phyloP scores from a whole-genome alignment of 768 basidiomycete species.

The Podaxis mareebaensis region DNA sequence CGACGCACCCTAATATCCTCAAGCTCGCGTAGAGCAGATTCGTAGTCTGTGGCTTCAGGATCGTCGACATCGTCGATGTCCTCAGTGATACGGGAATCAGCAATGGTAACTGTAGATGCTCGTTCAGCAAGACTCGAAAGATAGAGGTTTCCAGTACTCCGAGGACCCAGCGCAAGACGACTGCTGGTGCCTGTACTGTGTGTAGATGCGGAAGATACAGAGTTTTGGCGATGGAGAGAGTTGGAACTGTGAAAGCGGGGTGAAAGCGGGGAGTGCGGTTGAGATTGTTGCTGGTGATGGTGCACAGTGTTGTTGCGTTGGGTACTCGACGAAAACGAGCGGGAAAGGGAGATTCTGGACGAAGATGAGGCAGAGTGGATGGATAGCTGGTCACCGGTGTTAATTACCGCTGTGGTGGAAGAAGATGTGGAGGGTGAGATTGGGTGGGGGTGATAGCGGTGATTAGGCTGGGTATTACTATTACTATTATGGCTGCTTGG shows the following conservation, averaged over 20 bases:
- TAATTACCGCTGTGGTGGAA: not conserved
- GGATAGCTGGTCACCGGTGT: slow-evolving; percentile 40
- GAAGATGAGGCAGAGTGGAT: slow-evolving; percentile 42
- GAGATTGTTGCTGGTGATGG: slow-evolving; percentile 12
- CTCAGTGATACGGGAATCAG: slow-evolving; percentile 12
- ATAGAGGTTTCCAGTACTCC: slow-evolving; percentile 45
- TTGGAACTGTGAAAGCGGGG: slow-evolving; percentile 26
- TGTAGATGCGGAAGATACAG: slow-evolving; percentile 57
- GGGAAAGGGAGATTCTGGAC: slow-evolving; percentile 40
- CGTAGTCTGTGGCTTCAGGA: slow-evolving; percentile 27
- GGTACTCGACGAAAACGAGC: slow-evolving; percentile 30
- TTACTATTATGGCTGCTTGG: slow-evolving; percentile 6
- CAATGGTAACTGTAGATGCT: slow-evolving; percentile 21
- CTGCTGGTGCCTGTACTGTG: slow-evolving; percentile 27
- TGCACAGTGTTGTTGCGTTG: no score
- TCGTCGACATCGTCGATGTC: slow-evolving; percentile 33
- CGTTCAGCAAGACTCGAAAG: slow-evolving; percentile 27
- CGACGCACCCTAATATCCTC: slow-evolving; percentile 63
- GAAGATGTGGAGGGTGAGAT: slow-evolving; percentile 14
- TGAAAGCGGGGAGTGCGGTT: slow-evolving; percentile 27
- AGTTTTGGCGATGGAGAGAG: slow-evolving; percentile 45
- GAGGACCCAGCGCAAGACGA: slow-evolving; percentile 27
- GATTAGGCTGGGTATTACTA: no score
- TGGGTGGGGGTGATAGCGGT: slow-evolving; percentile 15
- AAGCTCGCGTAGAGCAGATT: slow-evolving; percentile 36